Evolutionary conservation across 306 rosid species (phyloP).

Genomic region (Corylus americana): DNA sequence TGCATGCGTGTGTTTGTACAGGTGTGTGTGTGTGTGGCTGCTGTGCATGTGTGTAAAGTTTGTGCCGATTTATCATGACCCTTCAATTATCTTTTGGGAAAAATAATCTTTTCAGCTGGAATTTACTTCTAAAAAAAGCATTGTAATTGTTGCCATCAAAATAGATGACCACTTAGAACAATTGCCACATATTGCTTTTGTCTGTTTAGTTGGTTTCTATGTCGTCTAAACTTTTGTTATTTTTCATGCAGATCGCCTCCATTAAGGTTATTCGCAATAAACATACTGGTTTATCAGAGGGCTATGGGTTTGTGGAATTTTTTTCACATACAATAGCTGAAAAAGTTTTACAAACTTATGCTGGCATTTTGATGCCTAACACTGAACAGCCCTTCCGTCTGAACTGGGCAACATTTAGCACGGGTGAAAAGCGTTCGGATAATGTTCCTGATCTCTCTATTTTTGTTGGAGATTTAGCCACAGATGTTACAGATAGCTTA

Average conservation of each 20-base stretch:
- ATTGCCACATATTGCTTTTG: constrained; percentile 3
- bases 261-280: constrained; percentile 92
- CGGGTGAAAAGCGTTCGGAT: constrained; percentile 85
- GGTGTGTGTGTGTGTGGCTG: too few relatives aligned
- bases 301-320: constrained; percentile 93
- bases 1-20: too few relatives aligned
- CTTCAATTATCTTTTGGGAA: neutral
- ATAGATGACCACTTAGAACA: too few relatives aligned
- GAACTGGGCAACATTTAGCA: constrained; percentile 94
- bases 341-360: constrained; percentile 73
- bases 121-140: neutral
- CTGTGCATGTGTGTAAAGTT: neutral
- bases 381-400: constrained; percentile 88
- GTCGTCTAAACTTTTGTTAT: neutral
- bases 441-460: constrained; percentile 89
- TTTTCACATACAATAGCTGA: constrained; percentile 76
- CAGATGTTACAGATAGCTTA: constrained; percentile 83
- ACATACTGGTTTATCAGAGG: constrained; percentile 83
- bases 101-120: neutral
- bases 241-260: constrained; percentile 60
- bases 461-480: constrained; percentile 94
- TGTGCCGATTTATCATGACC: neutral
- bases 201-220: neutral
- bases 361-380: constrained; percentile 72
- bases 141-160: neutral